A percentile compares a stretch with the other conserved stretches of the same genome.
These are phyloP conservation scores for Coniochaeta sp. DNA, from an alignment of 2,329 filamentous ascomycete genomes.

Conservation along the genomic window DNA sequence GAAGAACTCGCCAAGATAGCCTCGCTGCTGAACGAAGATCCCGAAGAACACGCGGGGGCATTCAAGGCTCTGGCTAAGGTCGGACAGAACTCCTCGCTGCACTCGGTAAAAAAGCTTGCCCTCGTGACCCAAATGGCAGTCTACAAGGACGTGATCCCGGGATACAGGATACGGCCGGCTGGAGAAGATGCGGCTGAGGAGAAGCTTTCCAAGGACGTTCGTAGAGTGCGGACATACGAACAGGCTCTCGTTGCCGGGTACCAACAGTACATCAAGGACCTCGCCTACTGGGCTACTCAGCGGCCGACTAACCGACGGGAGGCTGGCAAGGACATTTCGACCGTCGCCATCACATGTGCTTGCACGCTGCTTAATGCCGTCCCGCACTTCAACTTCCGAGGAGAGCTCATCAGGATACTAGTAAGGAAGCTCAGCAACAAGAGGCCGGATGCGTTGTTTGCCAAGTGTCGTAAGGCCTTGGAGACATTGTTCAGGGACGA, in stretches of 20 bases:
- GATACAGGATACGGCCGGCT: slow-evolving; percentile 84
- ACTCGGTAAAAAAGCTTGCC: slow-evolving; percentile 76
- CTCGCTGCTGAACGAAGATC: slow-evolving; percentile 76
- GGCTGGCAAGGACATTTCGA: slow-evolving; percentile 47
- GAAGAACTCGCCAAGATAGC: slow-evolving; percentile 87
- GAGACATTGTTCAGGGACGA: slow-evolving; percentile 80
- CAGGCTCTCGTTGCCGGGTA: slow-evolving; percentile 82
- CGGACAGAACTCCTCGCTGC: slow-evolving; percentile 54
- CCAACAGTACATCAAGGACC: slow-evolving; percentile 71
- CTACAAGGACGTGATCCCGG: slow-evolving; percentile 94
- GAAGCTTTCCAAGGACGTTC: slow-evolving; percentile 88
- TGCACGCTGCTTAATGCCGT: slow-evolving; percentile 75
- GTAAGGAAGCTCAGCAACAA: slow-evolving; percentile 74
- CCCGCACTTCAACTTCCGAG: slow-evolving; percentile 95
- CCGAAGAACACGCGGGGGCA: slow-evolving; percentile 77
- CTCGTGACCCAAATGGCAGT: slow-evolving; percentile 82
- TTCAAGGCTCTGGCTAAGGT: slow-evolving; percentile 74
- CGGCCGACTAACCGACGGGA: slow-evolving; percentile 27
- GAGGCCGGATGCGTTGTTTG: slow-evolving; percentile 65
- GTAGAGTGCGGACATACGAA: slow-evolving; percentile 75
- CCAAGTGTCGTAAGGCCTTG: slow-evolving; percentile 69
- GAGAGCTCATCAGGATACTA: slow-evolving; percentile 79
- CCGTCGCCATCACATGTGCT: slow-evolving; percentile 76
- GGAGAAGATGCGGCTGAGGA: slow-evolving; percentile 66
- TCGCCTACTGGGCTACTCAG: slow-evolving; percentile 61